Evolutionary conservation across 768 basidiomycete genomes (phyloP).

Genomic region (Trametes meyenii): DNA sequence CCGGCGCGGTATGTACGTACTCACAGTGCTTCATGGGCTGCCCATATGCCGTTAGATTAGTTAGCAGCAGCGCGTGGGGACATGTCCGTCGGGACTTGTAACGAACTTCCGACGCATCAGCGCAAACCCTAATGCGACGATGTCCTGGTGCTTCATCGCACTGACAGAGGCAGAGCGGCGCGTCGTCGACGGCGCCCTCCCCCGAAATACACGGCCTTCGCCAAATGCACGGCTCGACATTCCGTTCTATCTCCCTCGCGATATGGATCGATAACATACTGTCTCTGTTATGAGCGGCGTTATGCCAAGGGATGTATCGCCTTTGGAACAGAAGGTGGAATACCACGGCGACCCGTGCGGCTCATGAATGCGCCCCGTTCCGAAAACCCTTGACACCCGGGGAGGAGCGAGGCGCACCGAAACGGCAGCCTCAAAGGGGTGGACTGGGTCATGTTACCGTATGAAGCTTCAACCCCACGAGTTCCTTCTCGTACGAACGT

Average conservation of each 20-base stretch:
- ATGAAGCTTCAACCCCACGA: neutral
- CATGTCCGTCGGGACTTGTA: no score
- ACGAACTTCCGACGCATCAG: neutral
- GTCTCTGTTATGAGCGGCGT: neutral
- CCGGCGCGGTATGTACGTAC: neutral
- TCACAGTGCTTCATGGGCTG: neutral
- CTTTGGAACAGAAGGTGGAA: neutral
- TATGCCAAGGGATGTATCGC: neutral
- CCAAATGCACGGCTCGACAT: neutral
- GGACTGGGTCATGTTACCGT: neutral
- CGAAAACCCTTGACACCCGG: neutral
- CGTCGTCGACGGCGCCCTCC: no score
- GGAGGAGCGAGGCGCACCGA: neutral
- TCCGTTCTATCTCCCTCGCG: slow-evolving; percentile 13
- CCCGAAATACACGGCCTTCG: neutral
- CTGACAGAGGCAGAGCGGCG: no score
- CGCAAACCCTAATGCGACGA: no score
- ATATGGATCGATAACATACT: slow-evolving; percentile 4
- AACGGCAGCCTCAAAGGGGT: slow-evolving; percentile 3
- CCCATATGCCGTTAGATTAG: neutral
- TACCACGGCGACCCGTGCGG: neutral
- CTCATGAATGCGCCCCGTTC: neutral
- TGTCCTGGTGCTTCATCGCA: no score
- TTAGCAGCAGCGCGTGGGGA: neutral
- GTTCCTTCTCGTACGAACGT: neutral